Evolutionary conservation across 139 green algal genomes (phyloP), one percentile per base, ranked within the genome.

Genomic region (Nannochloris sp.): DNA sequence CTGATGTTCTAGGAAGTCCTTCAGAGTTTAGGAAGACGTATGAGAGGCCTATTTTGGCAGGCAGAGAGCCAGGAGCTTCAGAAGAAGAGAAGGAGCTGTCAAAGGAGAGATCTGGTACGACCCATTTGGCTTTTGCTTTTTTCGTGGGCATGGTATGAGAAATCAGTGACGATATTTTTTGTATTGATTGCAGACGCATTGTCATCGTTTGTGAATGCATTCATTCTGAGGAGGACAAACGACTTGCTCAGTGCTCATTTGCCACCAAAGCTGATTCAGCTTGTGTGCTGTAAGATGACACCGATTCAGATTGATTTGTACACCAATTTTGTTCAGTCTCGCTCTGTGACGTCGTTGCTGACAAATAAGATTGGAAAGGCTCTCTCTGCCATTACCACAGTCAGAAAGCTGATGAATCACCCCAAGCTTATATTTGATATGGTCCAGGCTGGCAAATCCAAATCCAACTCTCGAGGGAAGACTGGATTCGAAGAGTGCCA

Each of bases 361-460:
- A 65, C 64, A 29, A 60, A 78, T 2, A 77, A 77, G 53, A 56
- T 78, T 55, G 72, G 74, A 5, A 69, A 76, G 10, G 86, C 91
- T 16, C 83, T 96, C 36, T 78, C 77, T 12, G 89, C 89, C 67
- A 96, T 96, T 79, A 96, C 86, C 25, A 77, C 74, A 1, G 77
- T 99, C 4, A 94, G 95, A 69, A 97, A 98, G 85, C 86, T 98
- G 53, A 93, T 90, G 84, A 97, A 96, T 82, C 92, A 98, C 77
- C 92, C 92, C 9, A 97, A 96, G 49, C 80, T 96, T 31, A 89
- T 93, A 50, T 89, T 86, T 59, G 87, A 94, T 65, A 66, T 62
- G 40, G 69, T 88, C 29, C 48, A 80, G 17, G 36, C 36, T 44
- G 20, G 8, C 13, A 61, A 26, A 14, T 20, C 11, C 13, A 16